phyloP scores from a whole-genome alignment of 2,329 filamentous ascomycete species.

The Fusarium sp. region DNA sequence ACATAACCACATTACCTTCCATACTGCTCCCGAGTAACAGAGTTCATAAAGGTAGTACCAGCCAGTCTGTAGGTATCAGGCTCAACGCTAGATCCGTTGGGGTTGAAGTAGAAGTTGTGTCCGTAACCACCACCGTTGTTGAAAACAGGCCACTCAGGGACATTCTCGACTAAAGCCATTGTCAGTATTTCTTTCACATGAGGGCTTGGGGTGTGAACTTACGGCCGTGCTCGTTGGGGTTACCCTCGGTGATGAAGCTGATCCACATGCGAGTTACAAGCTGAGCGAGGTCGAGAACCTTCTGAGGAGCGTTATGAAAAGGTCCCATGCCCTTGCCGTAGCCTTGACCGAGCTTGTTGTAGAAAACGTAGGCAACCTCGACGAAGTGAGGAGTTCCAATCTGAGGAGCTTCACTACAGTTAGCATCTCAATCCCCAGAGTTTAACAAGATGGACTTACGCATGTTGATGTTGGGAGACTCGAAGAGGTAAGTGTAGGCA shows the following conservation, averaged over 20 bases:
- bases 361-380: conserved; percentile 58
- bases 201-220: neutral
- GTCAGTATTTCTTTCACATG: neutral
- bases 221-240: conserved; percentile 54
- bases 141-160: conserved; percentile 36
- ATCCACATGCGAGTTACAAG: conserved; percentile 55
- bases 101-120: conserved; percentile 40
- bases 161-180: conserved; percentile 3
- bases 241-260: conserved; percentile 53
- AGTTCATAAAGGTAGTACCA: conserved; percentile 37
- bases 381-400: conserved; percentile 48
- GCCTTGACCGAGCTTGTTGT: conserved; percentile 60
- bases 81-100: conserved; percentile 29
- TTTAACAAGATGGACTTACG: neutral
- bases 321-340: conserved; percentile 49
- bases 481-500: conserved; percentile 66
- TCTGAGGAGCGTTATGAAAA: conserved; percentile 55
- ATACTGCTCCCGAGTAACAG: conserved; percentile 31
- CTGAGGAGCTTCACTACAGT: conserved; percentile 10
- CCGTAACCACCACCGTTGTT: conserved; percentile 37
- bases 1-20: conserved; percentile 13
- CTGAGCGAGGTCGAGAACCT: conserved; percentile 53
- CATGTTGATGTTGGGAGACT: conserved; percentile 48
- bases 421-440: accelerated
- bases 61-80: conserved; percentile 40